Percentiles rank a stretch among this genome's conserved stretches.
phyloP scores from a whole-genome alignment of 2,329 filamentous ascomycete genomes.

The Diaporthe eres region DNA sequence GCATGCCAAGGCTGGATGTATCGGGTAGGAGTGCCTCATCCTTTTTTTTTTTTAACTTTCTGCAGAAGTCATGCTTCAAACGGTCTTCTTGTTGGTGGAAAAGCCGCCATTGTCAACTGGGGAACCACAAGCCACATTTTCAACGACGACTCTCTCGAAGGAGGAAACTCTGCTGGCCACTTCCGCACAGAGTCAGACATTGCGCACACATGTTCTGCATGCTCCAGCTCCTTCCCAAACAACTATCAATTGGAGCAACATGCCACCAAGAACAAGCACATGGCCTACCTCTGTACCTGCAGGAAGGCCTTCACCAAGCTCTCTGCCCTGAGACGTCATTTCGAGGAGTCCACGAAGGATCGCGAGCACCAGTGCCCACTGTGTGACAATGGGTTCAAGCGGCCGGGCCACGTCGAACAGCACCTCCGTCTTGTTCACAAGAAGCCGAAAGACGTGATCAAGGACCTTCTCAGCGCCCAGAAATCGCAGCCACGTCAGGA shows the following conservation, averaged over 20 bases:
- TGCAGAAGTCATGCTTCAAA: too few species aligned
- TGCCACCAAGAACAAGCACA: neutral
- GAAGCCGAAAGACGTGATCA: neutral
- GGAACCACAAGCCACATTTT: too few species aligned
- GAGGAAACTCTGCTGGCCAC: too few species aligned
- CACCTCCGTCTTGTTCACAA: conserved; percentile 4
- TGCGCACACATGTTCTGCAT: too few species aligned
- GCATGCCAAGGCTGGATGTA: too few species aligned
- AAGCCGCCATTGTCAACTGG: too few species aligned
- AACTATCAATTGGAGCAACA: neutral
- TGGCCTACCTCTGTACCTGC: neutral
- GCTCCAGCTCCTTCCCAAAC: too few species aligned
- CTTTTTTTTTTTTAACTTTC: too few species aligned
- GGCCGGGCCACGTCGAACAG: neutral
- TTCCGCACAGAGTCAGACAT: too few species aligned
- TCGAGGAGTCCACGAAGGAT: neutral
- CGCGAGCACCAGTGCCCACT: neutral
- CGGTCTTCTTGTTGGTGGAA: too few species aligned
- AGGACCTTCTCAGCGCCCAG: neutral
- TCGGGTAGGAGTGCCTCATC: too few species aligned
- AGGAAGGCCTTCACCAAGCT: neutral
- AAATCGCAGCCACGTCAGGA: neutral
- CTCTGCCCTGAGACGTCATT: neutral
- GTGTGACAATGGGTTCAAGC: neutral
- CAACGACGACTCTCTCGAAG: too few species aligned